These are phyloP conservation scores for Candida dendrica DNA, from an alignment of 805 yeast species.

Conservation along the genomic window DNA sequence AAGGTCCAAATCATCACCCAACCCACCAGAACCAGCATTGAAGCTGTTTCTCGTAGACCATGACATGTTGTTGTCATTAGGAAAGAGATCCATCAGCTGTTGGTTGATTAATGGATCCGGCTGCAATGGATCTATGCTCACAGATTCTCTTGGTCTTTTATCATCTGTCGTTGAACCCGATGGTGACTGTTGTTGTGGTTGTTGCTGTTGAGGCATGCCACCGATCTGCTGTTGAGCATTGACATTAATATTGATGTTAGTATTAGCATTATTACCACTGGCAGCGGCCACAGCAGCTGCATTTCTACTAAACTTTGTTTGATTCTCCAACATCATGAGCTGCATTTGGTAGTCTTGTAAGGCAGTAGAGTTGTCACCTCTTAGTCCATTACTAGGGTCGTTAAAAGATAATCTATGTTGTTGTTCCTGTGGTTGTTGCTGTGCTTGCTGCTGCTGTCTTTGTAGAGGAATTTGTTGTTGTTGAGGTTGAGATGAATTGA, in stretches of 20 bases:
- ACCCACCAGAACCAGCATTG: background rate
- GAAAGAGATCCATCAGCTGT: slow-evolving; percentile 13
- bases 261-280: slow-evolving; percentile 2
- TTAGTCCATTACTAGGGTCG: slow-evolving; percentile 8
- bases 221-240: background rate
- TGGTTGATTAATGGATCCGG: slow-evolving; percentile 14
- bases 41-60: background rate
- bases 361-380: slow-evolving; percentile 34
- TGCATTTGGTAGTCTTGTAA: slow-evolving; percentile 79
- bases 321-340: slow-evolving; percentile 65
- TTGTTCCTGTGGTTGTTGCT: too few relatives aligned
- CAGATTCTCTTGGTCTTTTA: slow-evolving; percentile 3
- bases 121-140: slow-evolving; percentile 20
- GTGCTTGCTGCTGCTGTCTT: too few relatives aligned
- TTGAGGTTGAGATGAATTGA: slow-evolving; percentile 4
- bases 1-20: background rate
- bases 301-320: slow-evolving; percentile 38
- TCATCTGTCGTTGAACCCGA: background rate
- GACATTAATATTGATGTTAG: slow-evolving; percentile 2
- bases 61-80: background rate
- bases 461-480: background rate
- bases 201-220: background rate
- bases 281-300: background rate
- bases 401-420: background rate
- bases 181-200: background rate